Conservation (phyloP, 1,284 basidiomycete species). For the Cutaneotrichosporon daszewskae region DNA sequence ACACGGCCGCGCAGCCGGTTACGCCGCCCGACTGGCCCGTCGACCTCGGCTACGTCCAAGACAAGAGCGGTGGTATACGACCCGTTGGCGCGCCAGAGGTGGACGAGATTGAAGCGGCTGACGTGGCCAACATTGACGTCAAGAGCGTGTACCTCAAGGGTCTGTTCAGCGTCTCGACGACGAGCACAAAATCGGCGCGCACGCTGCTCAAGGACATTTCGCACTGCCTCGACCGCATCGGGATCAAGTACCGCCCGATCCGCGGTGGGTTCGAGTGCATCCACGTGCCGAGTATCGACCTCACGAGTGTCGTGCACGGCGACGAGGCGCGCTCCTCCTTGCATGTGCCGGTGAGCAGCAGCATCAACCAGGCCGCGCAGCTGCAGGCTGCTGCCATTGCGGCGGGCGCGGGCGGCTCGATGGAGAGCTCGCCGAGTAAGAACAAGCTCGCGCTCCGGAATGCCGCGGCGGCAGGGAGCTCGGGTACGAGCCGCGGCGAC, state of each 20-base stretch:
- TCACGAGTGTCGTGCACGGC: conserved; percentile 59
- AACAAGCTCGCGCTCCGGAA: conserved; percentile 15
- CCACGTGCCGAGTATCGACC: conserved; percentile 85
- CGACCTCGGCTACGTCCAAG: conserved; percentile 15
- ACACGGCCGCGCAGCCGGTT: conserved; percentile 12
- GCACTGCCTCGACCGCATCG: conserved; percentile 84
- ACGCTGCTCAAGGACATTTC: conserved; percentile 78
- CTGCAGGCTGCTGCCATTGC: not conserved
- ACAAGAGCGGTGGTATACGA: conserved; percentile 18
- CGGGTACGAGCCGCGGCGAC: conserved; percentile 3
- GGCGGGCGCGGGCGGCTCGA: not conserved
- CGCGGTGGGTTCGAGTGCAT: conserved; percentile 93
- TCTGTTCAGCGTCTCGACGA: conserved; percentile 90
- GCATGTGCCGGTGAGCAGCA: conserved; percentile 6
- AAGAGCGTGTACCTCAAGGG: conserved; percentile 87
- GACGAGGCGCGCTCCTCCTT: conserved; percentile 29
- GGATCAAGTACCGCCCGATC: conserved; percentile 86
- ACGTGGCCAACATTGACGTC: conserved; percentile 52
- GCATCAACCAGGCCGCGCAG: conserved; percentile 13
- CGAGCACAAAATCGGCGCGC: conserved; percentile 78
- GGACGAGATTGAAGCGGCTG: conserved; percentile 21
- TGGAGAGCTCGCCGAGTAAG: conserved; percentile 8
- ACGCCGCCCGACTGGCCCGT: conserved; percentile 24
- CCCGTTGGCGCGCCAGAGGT: conserved; percentile 13
- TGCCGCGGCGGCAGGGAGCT: conserved; percentile 4